These are phyloP conservation scores for Acmispon strigosus DNA, from an alignment of 306 rosid genomes.

Conservation along the genomic window DNA sequence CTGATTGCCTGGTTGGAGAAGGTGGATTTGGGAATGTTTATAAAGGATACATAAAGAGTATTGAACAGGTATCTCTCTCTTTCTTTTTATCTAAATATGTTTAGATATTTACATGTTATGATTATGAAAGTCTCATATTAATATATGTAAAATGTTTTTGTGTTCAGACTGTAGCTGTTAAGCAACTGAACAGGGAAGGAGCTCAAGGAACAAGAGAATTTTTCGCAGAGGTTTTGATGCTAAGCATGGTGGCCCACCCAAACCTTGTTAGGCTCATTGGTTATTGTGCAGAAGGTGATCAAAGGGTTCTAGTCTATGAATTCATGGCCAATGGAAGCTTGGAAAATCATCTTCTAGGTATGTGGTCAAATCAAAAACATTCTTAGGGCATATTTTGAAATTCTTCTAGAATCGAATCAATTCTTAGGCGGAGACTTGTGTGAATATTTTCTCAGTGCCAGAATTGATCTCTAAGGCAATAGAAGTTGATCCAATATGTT, in stretches of 20 bases:
- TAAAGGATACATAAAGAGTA: constrained; percentile 43
- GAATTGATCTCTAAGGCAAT: no score
- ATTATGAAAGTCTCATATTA: not conserved
- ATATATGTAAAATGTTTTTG: not conserved
- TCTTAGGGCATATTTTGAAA: no score
- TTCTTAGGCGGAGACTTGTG: no score
- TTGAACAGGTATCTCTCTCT: constrained; percentile 25
- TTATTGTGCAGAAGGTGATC: constrained; percentile 50
- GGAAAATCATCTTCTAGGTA: constrained; percentile 68
- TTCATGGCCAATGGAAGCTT: constrained; percentile 60
- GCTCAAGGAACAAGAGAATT: constrained; percentile 69
- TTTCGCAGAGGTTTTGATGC: constrained; percentile 56
- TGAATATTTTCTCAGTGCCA: no score
- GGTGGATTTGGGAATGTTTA: constrained; percentile 70
- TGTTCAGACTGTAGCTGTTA: constrained; percentile 59
- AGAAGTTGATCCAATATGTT: no score
- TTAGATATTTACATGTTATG: not conserved
- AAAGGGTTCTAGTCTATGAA: constrained; percentile 60
- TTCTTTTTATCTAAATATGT: not conserved
- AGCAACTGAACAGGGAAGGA: constrained; percentile 52
- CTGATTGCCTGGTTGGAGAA: constrained; percentile 36
- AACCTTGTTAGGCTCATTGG: constrained; percentile 61
- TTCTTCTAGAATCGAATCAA: no score
- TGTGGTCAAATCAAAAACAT: not conserved
- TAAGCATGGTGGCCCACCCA: constrained; percentile 57